A percentile compares a stretch with the other conserved stretches of the same genome.
These are phyloP conservation scores for Cryptococcus deneoformans DNA, from an alignment of 1,284 basidiomycete species.

Conservation along the genomic window DNA sequence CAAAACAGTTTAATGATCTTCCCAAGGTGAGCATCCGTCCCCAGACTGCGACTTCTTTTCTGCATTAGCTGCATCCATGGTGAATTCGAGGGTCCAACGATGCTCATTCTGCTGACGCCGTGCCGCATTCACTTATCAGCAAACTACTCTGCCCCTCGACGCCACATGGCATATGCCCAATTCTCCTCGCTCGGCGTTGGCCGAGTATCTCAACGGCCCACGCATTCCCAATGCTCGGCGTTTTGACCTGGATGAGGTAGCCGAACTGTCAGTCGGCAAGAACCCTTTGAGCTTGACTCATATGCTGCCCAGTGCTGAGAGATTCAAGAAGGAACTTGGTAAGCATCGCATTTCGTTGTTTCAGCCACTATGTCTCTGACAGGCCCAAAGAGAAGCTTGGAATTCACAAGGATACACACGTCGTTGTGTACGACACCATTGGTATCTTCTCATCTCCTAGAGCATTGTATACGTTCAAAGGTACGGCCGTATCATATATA, in stretches of 20 bases:
- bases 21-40: conserved; percentile 24
- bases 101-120: neutral
- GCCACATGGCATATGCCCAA: conserved; percentile 51
- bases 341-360: conserved; percentile 31
- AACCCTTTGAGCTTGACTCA: conserved; percentile 73
- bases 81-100: neutral
- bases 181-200: conserved; percentile 36
- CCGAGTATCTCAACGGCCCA: conserved; percentile 45
- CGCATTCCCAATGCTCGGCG: conserved; percentile 73
- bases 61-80: neutral
- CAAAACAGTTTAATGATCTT: conserved; percentile 32
- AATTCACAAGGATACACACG: conserved; percentile 70
- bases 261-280: conserved; percentile 48
- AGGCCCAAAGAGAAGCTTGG: conserved; percentile 63
- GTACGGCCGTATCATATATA: conserved; percentile 29
- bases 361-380: neutral
- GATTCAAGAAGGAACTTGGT: conserved; percentile 82
- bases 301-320: conserved; percentile 78
- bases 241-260: conserved; percentile 73
- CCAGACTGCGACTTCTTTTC: neutral
- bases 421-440: conserved; percentile 84
- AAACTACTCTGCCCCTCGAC: conserved; percentile 39
- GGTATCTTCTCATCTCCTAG: conserved; percentile 88
- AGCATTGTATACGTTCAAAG: conserved; percentile 85
- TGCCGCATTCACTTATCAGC: conserved; percentile 11